Base-by-base conservation (phyloP, 129 eudicot species). In the Heracleum sosnowskyi region DNA sequence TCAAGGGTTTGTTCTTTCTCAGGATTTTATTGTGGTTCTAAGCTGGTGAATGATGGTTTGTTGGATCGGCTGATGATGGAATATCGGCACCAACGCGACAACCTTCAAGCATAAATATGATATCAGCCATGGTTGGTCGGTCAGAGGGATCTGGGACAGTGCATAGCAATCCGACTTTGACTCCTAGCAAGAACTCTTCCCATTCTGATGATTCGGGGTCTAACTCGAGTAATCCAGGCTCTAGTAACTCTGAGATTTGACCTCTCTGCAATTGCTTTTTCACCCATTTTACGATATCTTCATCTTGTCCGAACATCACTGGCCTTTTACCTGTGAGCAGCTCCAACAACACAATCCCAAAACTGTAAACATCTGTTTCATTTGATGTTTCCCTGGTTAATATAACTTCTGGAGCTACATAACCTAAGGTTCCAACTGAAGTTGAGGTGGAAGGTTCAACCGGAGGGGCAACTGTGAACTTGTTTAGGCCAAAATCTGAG, bases 191-290 rank as follows among this genome's bases (percentile, higher is more conserved):
- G 83, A 91, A 93, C 90, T 93, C 98, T 82, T 91, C 98, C 98
- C 98, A 93, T 68, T 93, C 98, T 0, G 98, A 93, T 46, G 98
- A 93, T 47, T 93, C 98, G 7, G 98, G 97, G 85, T 93, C 98
- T 18, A 93, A 83, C 76, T 93, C 98, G 11, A 93, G 90, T 78
- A 93, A 44, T 7, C 98, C 97, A 7, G 98, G 98, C 71, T 93
- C 98, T 47, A 93, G 78, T 49, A 93, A 84, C 82, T 93, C 98
- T 24, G 95, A 83, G 17, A 93, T 83, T 77, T 89, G 98, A 53
- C 98, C 98, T 33, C 81, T 87, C 79, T 91, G 98, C 82, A 93
- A 80, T 82, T 87, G 91, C 78, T 87, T 87, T 79, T 93, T 93
- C 16, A 93, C 98, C 98, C 98, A 93, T 70, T 93, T 91, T 39